A percentile compares a stretch with the other conserved stretches of the same genome.
These are phyloP conservation scores for Microsporum ferrugineum DNA, from an alignment of 2,329 filamentous ascomycete genomes.

Conservation along the genomic window DNA sequence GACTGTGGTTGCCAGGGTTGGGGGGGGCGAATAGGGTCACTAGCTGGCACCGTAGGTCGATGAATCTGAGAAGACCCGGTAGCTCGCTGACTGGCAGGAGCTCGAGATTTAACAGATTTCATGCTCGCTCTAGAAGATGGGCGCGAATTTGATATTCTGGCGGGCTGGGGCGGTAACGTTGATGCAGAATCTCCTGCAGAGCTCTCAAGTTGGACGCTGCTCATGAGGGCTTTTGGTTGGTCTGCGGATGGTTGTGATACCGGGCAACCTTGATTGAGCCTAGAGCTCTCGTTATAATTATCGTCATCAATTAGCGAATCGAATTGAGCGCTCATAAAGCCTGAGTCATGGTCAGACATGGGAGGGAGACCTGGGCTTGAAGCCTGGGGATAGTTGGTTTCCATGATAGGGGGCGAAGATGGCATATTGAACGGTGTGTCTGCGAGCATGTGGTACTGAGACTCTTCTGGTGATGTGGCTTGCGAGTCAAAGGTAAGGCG, in stretches of 20 bases:
- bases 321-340: slow-evolving; percentile 70
- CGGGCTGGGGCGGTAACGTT: slow-evolving; percentile 20
- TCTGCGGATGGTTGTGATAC: not conserved
- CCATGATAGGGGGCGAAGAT: slow-evolving; percentile 77
- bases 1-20: slow-evolving; percentile 28
- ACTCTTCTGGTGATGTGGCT: slow-evolving; percentile 40
- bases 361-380: slow-evolving; percentile 69
- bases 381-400: slow-evolving; percentile 50
- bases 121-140: slow-evolving; percentile 30
- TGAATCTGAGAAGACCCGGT: not conserved
- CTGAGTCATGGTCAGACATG: slow-evolving; percentile 55
- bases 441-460: slow-evolving; percentile 40
- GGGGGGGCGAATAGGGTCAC: slow-evolving; percentile 18
- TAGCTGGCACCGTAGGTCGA: slow-evolving; percentile 7
- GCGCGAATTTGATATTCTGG: slow-evolving; percentile 23
- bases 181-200: slow-evolving; percentile 16
- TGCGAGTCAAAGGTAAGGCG: slow-evolving; percentile 33
- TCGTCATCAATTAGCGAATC: slow-evolving; percentile 59
- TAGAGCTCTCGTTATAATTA: slow-evolving; percentile 21
- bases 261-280: not conserved
- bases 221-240: slow-evolving; percentile 6
- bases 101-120: slow-evolving; percentile 24
- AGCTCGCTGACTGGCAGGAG: slow-evolving; percentile 17
- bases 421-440: slow-evolving; percentile 71
- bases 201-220: slow-evolving; percentile 14